phyloP scores from a whole-genome alignment of 495 filamentous ascomycete species.

The Talaromyces borbonicus region DNA sequence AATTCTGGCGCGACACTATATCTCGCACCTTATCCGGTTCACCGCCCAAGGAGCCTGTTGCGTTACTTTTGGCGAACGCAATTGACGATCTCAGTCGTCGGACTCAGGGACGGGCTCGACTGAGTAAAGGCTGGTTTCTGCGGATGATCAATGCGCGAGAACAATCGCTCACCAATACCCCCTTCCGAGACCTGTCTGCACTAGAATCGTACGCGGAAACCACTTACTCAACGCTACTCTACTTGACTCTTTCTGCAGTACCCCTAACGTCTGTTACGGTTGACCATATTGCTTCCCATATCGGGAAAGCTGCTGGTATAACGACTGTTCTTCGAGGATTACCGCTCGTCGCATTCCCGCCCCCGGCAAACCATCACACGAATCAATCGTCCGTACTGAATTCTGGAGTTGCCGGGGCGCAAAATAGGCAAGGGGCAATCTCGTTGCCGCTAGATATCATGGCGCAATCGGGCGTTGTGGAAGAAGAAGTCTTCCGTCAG shows the following conservation, averaged over 20 bases:
- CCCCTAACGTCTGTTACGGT: conserved; percentile 70
- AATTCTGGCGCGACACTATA: conserved; percentile 88
- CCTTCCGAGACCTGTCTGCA: conserved; percentile 60
- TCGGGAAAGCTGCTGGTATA: conserved; percentile 89
- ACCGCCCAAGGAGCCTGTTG: conserved; percentile 83
- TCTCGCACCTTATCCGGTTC: conserved; percentile 59
- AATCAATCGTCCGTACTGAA: conserved; percentile 23
- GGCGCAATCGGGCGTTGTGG: conserved; percentile 64
- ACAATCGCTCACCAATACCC: conserved; percentile 71
- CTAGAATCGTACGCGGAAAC: conserved; percentile 87
- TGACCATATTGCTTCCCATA: conserved; percentile 87
- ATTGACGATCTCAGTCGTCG: conserved; percentile 49
- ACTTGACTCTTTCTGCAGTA: conserved; percentile 70
- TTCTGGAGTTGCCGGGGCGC: conserved; percentile 23
- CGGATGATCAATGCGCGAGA: conserved; percentile 72
- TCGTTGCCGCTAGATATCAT: conserved; percentile 84
- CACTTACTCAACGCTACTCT: conserved; percentile 89
- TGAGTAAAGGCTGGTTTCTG: conserved; percentile 73
- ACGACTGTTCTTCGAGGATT: conserved; percentile 72
- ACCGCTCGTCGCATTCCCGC: conserved; percentile 72
- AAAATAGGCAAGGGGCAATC: conserved; percentile 51
- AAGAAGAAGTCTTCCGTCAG: conserved; percentile 80
- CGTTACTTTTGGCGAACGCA: conserved; percentile 68
- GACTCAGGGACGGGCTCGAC: conserved; percentile 42
- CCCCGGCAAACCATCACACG: conserved; percentile 45